Evolutionary conservation across 768 basidiomycete genomes (phyloP).

Genomic region (Russula olivacea): DNA sequence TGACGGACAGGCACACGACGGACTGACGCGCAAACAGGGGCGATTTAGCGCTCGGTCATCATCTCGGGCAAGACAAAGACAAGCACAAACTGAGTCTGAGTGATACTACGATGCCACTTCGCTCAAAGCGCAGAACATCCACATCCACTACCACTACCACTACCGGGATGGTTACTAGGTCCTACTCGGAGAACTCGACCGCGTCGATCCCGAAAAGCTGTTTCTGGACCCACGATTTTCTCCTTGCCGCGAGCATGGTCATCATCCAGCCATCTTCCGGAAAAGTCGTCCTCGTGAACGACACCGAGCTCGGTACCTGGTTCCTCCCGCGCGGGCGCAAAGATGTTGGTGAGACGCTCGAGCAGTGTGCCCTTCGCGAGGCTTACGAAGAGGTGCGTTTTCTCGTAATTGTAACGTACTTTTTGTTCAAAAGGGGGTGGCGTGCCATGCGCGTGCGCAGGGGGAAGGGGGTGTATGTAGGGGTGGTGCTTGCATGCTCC

Average conservation of each 20-base stretch:
- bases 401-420: background rate
- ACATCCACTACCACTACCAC: background rate
- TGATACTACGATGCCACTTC: background rate
- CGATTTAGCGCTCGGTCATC: too few species aligned
- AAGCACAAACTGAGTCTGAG: too few species aligned
- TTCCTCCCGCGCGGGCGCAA: slow-evolving; percentile 63
- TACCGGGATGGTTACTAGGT: background rate
- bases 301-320: slow-evolving; percentile 33
- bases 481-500: background rate
- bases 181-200: slow-evolving; percentile 37
- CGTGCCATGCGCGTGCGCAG: background rate
- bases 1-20: too few species aligned
- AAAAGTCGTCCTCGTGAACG: slow-evolving; percentile 45
- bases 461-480: background rate
- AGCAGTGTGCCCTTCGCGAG: slow-evolving; percentile 54
- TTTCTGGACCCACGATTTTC: slow-evolving; percentile 48
- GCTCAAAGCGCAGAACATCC: background rate
- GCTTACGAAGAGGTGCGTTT: slow-evolving; percentile 56
- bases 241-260: slow-evolving; percentile 58
- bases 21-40: too few species aligned
- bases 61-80: too few species aligned
- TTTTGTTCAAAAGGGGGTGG: background rate
- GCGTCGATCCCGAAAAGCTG: slow-evolving; percentile 39
- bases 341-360: slow-evolving; percentile 58
- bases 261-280: slow-evolving; percentile 53